phyloP scores from a whole-genome alignment of 768 basidiomycete species.

The Trametes elegans region DNA sequence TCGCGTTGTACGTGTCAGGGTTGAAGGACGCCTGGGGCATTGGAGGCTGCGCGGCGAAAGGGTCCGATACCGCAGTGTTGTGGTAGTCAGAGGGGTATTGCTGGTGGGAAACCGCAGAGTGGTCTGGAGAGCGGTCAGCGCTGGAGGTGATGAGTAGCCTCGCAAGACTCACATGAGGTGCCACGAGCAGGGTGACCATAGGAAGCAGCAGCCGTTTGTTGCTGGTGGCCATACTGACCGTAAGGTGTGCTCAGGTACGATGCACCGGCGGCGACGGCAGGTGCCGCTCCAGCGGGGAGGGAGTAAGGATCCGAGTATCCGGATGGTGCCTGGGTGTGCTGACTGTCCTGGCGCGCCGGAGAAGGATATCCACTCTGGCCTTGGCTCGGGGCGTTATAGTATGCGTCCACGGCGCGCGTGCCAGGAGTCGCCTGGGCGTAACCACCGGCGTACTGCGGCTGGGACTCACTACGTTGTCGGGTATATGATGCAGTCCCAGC shows the following conservation, averaged over 20 bases:
- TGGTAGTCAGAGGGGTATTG: constrained; percentile 50
- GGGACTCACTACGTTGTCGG: constrained; percentile 29
- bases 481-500: constrained; percentile 23
- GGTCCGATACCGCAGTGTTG: constrained; percentile 33
- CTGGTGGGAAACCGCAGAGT: constrained; percentile 49
- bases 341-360: constrained; percentile 37
- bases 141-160: not conserved
- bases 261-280: constrained; percentile 24
- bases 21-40: constrained; percentile 31
- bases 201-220: constrained; percentile 30
- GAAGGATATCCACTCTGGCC: constrained; percentile 18
- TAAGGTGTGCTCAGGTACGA: constrained; percentile 34
- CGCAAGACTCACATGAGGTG: constrained; percentile 48
- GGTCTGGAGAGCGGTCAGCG: constrained; percentile 39
- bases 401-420: constrained; percentile 72
- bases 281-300: constrained; percentile 18
- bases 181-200: constrained; percentile 57
- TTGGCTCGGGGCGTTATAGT: constrained; percentile 47
- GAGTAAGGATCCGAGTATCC: constrained; percentile 38
- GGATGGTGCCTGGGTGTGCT: constrained; percentile 39
- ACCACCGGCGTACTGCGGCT: constrained; percentile 43
- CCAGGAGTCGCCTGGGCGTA: constrained; percentile 67
- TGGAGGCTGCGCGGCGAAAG: constrained; percentile 40
- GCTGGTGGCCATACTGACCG: constrained; percentile 32
- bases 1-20: constrained; percentile 41